Conservation (phyloP, 2,329 filamentous ascomycete genomes). For the Exophiala sideris region DNA sequence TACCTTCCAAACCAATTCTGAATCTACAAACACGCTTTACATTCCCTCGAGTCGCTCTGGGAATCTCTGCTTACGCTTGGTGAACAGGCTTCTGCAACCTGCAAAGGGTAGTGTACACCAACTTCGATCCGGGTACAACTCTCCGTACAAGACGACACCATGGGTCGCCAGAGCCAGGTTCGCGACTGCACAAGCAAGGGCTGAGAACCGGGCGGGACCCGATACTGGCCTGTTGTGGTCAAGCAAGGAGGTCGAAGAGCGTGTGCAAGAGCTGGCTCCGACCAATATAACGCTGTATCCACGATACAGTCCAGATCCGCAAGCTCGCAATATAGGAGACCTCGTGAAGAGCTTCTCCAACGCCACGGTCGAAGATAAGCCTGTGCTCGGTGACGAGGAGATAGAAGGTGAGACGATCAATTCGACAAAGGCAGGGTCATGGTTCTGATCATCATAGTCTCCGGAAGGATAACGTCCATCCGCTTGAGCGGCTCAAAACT, state of each 20-base stretch:
- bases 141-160: background rate
- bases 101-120: background rate
- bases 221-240: background rate
- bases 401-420: slow-evolving; percentile 22
- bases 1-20: slow-evolving; percentile 21
- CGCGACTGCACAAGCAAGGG: background rate
- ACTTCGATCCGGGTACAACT: background rate
- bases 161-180: slow-evolving; percentile 5
- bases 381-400: background rate
- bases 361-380: background rate
- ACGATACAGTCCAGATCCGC: slow-evolving; percentile 2
- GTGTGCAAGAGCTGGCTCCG: slow-evolving; percentile 38
- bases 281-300: slow-evolving; percentile 25
- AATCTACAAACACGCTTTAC: slow-evolving; percentile 1
- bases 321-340: slow-evolving; percentile 30
- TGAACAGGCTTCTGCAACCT: background rate
- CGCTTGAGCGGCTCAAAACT: slow-evolving; percentile 73
- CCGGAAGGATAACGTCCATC: slow-evolving; percentile 71
- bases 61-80: background rate
- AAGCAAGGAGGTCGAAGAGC: slow-evolving; percentile 34
- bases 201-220: too few species aligned
- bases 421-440: slow-evolving; percentile 28
- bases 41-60: background rate
- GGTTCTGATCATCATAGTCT: slow-evolving; percentile 36
- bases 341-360: slow-evolving; percentile 31